Conservation (phyloP, 805 yeast species). For the Metschnikowia dekortorum region DNA sequence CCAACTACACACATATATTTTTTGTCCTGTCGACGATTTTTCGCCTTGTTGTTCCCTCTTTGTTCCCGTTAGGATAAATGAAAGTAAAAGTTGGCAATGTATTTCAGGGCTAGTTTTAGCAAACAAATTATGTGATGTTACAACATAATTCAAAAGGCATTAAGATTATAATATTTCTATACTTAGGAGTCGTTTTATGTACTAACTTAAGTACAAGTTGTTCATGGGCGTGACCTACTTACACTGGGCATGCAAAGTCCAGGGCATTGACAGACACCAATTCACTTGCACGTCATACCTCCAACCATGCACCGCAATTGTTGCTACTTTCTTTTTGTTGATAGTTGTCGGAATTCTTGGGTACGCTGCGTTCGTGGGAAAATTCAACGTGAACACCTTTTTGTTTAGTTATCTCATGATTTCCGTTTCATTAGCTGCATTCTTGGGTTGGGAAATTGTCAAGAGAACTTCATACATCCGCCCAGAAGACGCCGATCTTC, state of each 20-base stretch:
- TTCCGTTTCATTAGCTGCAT: conserved; percentile 38
- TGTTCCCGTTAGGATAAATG: no score
- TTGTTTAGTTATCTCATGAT: conserved; percentile 70
- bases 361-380: conserved; percentile 63
- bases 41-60: no score
- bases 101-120: no score
- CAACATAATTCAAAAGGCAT: no score
- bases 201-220: not conserved
- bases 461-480: conserved; percentile 35
- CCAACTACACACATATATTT: no score
- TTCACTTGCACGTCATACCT: conserved; percentile 42
- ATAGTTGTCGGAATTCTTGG: conserved; percentile 57
- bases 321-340: conserved; percentile 30
- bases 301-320: conserved; percentile 36
- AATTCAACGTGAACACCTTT: conserved; percentile 60
- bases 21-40: no score
- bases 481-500: conserved; percentile 45
- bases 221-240: conserved; percentile 19
- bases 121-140: no score
- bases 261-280: conserved; percentile 27
- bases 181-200: no score
- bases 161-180: no score
- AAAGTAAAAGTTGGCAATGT: no score
- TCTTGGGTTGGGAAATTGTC: conserved; percentile 32
- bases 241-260: conserved; percentile 20